These are phyloP conservation scores for Aspergillus sp. DNA, from an alignment of 2,329 filamentous ascomycete genomes.

Conservation along the genomic window DNA sequence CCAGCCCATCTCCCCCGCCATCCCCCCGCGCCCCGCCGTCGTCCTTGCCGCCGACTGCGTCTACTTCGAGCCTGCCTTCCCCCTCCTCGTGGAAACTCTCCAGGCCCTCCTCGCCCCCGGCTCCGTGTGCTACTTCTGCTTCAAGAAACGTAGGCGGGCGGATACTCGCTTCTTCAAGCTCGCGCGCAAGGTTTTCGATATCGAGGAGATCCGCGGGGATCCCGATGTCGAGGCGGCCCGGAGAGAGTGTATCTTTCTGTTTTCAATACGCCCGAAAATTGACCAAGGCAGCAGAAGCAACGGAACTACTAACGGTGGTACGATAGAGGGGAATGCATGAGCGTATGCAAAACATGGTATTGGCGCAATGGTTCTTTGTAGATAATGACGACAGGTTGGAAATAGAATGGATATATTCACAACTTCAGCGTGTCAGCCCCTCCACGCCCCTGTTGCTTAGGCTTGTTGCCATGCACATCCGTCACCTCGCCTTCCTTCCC, in stretches of 20 bases:
- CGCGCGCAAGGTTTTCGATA: constrained; percentile 56
- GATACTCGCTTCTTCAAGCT: constrained; percentile 66
- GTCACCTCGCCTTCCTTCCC: constrained; percentile 79
- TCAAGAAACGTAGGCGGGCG: constrained; percentile 81
- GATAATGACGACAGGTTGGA: no score
- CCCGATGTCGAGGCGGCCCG: constrained; percentile 24
- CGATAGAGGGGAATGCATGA: no score
- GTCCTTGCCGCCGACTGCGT: constrained; percentile 95
- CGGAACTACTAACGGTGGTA: no score
- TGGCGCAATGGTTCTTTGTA: not conserved
- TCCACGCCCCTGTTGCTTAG: constrained; percentile 27
- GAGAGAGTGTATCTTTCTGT: constrained; percentile 32
- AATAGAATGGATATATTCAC: constrained; percentile 11
- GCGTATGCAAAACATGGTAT: not conserved
- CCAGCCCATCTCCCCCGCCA: constrained; percentile 28
- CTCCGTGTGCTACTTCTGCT: constrained; percentile 77
- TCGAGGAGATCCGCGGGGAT: constrained; percentile 55
- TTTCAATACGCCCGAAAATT: constrained; percentile 22
- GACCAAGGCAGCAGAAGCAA: constrained; percentile 2
- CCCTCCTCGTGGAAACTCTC: constrained; percentile 71
- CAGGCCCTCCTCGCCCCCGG: constrained; percentile 57
- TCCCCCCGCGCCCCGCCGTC: constrained; percentile 55
- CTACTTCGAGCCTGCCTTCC: constrained; percentile 94
- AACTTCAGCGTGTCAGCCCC: constrained; percentile 28
- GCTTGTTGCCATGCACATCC: constrained; percentile 73